Evolutionary conservation across 2,329 filamentous ascomycete genomes (phyloP), one percentile per base, ranked within the genome.

Genomic region (Colletotrichum chlorophyti): DNA sequence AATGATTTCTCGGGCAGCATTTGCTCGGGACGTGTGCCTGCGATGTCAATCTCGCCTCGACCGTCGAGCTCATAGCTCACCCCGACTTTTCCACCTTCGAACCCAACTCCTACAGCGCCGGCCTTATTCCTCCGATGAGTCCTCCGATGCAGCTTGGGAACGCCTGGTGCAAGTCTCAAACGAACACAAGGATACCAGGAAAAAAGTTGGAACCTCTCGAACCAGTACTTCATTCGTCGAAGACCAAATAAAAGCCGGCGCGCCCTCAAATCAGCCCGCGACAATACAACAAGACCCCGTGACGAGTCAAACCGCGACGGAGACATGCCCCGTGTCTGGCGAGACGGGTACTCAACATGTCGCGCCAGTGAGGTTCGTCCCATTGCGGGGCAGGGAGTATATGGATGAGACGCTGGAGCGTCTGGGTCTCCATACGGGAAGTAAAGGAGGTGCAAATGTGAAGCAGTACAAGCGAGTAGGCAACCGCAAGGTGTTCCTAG

Each of bases 1-100:
- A 58, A 77, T 77, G 75, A 65, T 76, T 62, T 69, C 72, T 17
- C 70, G 70, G 62, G 68, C 68, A 57, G 65, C 59, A 8, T 63
- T 67, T 48, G 65, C 68, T 60, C 67, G 71, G 68, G 71, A 68
- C 32, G 65, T 74, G 29, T 74, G 72, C 60, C 64, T 69, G 42
- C 65, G 65, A 65, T 76, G 74, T 60, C 69, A 70, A 38, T 63
- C 66, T 19, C 66, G 70, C 15, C 62, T 55, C 34, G 49, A 53
- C 43, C 46, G 47, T 14, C 46, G 50, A 38, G 54, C 52, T 29
- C 19, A 26, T 41, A 48, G 41, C 51, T 37, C 48, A 15, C 21
- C 19, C 17, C 61, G 26, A 55, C 42, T 10, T 11, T 15, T 41
- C 42, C 41, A 41, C 27, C 29, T 47, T 14, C 50, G 45, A 43